Percentiles rank a stretch among this genome's conserved stretches.
These are phyloP conservation scores for Trametes sanguinea DNA, from an alignment of 768 basidiomycete species.

Conservation along the genomic window DNA sequence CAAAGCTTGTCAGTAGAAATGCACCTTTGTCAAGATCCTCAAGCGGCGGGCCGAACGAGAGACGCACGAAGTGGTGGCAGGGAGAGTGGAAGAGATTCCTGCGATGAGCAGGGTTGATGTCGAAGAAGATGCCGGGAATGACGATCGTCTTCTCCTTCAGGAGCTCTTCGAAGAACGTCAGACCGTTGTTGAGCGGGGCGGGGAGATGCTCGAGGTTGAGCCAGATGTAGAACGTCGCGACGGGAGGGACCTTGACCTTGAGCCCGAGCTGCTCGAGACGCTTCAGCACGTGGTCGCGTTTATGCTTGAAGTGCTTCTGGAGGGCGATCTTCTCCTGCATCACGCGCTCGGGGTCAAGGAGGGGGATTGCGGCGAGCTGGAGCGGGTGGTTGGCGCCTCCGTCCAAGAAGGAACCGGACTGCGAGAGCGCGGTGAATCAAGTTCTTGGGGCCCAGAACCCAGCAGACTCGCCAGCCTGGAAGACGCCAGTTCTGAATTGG, in stretches of 20 bases:
- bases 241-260: constrained; percentile 74
- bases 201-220: constrained; percentile 81
- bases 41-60: constrained; percentile 84
- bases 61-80: constrained; percentile 85
- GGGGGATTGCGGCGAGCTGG: constrained; percentile 84
- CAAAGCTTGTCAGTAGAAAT: constrained; percentile 7
- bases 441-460: constrained; percentile 91
- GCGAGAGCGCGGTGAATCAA: constrained; percentile 90
- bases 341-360: constrained; percentile 74
- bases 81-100: constrained; percentile 89
- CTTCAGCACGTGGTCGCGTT: constrained; percentile 86
- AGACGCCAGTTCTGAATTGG: constrained; percentile 83
- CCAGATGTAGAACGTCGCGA: constrained; percentile 94
- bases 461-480: constrained; percentile 93
- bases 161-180: constrained; percentile 95
- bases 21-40: constrained; percentile 76
- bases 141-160: constrained; percentile 90
- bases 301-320: constrained; percentile 87
- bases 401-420: constrained; percentile 91
- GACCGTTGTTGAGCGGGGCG: constrained; percentile 81
- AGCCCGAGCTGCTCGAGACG: constrained; percentile 80
- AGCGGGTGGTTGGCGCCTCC: constrained; percentile 95
- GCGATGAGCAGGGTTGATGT: constrained; percentile 78
- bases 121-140: constrained; percentile 90
- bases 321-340: constrained; percentile 78